These are phyloP conservation scores for Didymosphaeria variabile DNA, from an alignment of 2,329 filamentous ascomycete species.

Conservation along the genomic window DNA sequence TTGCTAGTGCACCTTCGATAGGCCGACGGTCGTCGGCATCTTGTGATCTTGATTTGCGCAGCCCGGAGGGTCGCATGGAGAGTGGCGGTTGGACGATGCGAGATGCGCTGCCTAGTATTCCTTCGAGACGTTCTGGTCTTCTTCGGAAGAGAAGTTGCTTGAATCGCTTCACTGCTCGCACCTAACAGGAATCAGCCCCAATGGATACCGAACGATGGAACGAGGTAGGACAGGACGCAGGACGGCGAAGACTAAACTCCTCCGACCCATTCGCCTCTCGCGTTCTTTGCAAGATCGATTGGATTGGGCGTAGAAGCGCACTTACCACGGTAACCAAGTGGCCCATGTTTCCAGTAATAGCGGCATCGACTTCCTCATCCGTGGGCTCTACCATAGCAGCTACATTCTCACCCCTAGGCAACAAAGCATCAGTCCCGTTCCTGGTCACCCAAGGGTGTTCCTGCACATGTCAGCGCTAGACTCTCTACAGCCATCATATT, in stretches of 20 bases:
- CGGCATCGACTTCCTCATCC: slow-evolving; percentile 86
- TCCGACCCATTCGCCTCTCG: neutral
- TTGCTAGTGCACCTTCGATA: slow-evolving; percentile 60
- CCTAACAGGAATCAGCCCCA: slow-evolving; percentile 56
- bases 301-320: slow-evolving; percentile 13
- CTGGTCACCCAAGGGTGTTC: slow-evolving; percentile 93
- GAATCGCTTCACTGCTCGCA: slow-evolving; percentile 92
- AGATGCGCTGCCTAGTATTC: slow-evolving; percentile 66
- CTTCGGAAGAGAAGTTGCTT: slow-evolving; percentile 74
- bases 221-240: neutral
- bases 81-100: slow-evolving; percentile 67
- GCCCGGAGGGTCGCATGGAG: slow-evolving; percentile 56
- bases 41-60: slow-evolving; percentile 59
- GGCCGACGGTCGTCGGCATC: slow-evolving; percentile 61
- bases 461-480: slow-evolving; percentile 58
- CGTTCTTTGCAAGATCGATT: neutral
- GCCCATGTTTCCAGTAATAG: slow-evolving; percentile 89
- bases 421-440: slow-evolving; percentile 76
- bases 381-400: slow-evolving; percentile 81
- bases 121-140: slow-evolving; percentile 64
- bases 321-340: slow-evolving; percentile 82
- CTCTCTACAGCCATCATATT: neutral
- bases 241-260: neutral
- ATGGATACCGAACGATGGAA: neutral
- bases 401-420: slow-evolving; percentile 87